These are phyloP conservation scores for Rozella allomycis DNA, from an alignment of 371 early-diverging fungal species.

Conservation along the genomic window DNA sequence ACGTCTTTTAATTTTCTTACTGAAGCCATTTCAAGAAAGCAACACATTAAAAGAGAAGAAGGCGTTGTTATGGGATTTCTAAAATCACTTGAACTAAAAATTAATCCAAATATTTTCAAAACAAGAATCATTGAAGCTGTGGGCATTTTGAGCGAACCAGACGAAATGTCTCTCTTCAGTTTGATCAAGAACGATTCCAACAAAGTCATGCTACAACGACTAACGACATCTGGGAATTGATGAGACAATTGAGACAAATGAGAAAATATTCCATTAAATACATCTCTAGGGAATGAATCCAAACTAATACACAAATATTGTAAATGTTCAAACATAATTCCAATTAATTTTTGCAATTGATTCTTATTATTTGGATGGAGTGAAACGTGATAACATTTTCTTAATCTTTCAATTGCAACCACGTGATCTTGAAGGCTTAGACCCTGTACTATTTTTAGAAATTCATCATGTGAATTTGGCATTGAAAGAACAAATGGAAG, in stretches of 20 bases:
- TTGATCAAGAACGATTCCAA: slow-evolving; percentile 40
- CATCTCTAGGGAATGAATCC: no score
- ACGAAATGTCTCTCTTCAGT: no score
- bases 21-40: slow-evolving; percentile 41
- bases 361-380: slow-evolving; percentile 49
- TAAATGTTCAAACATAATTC: no score
- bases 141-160: no score
- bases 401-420: slow-evolving; percentile 42
- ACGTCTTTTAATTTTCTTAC: slow-evolving; percentile 36
- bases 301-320: no score
- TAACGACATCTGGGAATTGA: slow-evolving; percentile 6
- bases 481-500: slow-evolving; percentile 63
- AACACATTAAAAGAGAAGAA: slow-evolving; percentile 42
- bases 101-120: slow-evolving; percentile 35
- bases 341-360: no score
- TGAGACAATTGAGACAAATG: slow-evolving; percentile 4
- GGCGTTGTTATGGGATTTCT: slow-evolving; percentile 71
- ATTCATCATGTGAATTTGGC: slow-evolving; percentile 40
- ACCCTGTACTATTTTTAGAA: slow-evolving; percentile 29
- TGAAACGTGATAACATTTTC: slow-evolving; percentile 52
- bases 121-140: slow-evolving; percentile 24
- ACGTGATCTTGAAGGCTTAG: slow-evolving; percentile 35
- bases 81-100: slow-evolving; percentile 70
- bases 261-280: slow-evolving; percentile 6
- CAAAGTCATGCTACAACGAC: slow-evolving; percentile 33